Evolutionary conservation across 1,284 basidiomycete species (phyloP), one percentile per base, ranked within the genome.

Genomic region (Ganoderma sinense): DNA sequence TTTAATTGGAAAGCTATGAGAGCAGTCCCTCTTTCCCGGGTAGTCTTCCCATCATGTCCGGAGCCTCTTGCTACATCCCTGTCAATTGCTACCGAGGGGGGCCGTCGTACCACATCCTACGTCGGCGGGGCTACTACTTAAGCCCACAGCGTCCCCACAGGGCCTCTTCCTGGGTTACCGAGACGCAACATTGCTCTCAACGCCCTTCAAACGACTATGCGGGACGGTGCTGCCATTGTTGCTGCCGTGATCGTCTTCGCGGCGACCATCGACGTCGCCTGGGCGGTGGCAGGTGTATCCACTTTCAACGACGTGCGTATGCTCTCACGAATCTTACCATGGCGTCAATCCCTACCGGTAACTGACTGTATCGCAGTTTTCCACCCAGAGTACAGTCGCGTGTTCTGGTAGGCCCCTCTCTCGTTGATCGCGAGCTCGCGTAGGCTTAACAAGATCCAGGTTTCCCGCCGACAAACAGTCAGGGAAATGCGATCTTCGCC

Each of bases 281-380:
- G 36, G 4, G 74, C 75, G 2, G 76, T 76, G 1, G 60, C 75
- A 2, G 73, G 75, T 0, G 74, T 83, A 68, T 69, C 82, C 66
- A 62, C 82, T 69, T 74, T 77, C 80, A 75, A 83, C 72, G 68
- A 82, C 73, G 71, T 82, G 72, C 3, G 75, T 72, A 18, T 75
- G 67, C 16, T 74, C 72, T 43, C 63, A 72, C 36, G 8, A 39
- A 11, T 39, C 36, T 41, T 76, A 41, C 39, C 3, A 41, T 55
- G 41, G 7, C 26, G 33, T 39, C 61, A n/a, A 14, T 18, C 43
- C 26, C 26, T 39, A n/a, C 36, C 48, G 11, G 55, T n/a, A 29
- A 10, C 11, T 56, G 1, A 16, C 11, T 5, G 43, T 20, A 20
- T 36, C 2, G 23, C 55, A 82, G 77, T 81, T 79, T 65, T 66